phyloP scores from a whole-genome alignment of 2,329 filamentous ascomycete genomes.

The Hysterium pulicare region DNA sequence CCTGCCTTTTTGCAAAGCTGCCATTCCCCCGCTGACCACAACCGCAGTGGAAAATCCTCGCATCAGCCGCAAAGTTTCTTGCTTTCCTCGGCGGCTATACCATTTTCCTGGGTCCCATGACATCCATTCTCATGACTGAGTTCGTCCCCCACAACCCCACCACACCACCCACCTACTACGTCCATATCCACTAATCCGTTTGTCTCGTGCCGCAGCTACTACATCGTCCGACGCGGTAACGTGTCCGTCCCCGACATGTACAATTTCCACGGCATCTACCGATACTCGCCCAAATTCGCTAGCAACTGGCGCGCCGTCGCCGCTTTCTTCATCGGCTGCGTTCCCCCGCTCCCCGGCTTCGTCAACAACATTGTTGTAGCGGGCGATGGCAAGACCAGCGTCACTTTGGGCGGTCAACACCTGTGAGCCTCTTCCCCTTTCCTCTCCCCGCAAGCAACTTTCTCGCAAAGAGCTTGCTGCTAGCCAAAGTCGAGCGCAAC shows the following conservation, averaged over 20 bases:
- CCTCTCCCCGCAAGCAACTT: not conserved
- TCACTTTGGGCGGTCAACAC: constrained; percentile 20
- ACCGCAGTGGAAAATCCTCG: constrained; percentile 33
- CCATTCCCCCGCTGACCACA: constrained; percentile 3
- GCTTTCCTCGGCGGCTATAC: constrained; percentile 29
- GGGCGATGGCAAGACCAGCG: constrained; percentile 11
- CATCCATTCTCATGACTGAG: constrained; percentile 21
- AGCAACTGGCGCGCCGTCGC: constrained; percentile 23
- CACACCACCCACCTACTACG: not conserved
- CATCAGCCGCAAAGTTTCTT: constrained; percentile 33
- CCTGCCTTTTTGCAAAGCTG: constrained; percentile 5
- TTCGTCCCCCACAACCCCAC: constrained; percentile 4
- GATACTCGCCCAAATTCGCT: constrained; percentile 19
- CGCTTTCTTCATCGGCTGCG: constrained; percentile 21
- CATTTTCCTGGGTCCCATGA: constrained; percentile 25
- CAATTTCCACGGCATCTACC: constrained; percentile 24
- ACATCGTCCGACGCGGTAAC: constrained; percentile 19
- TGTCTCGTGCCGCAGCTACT: constrained; percentile 11
- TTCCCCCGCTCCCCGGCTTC: constrained; percentile 22
- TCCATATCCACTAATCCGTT: constrained; percentile 2
- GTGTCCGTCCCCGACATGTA: constrained; percentile 24
- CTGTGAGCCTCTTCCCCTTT: constrained; percentile 15
- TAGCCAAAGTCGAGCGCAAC: constrained; percentile 1
- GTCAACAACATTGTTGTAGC: constrained; percentile 17
- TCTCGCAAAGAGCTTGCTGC: constrained; percentile 1